phyloP scores from a whole-genome alignment of 1,284 basidiomycete species.

The Microbotryum violaceum region DNA sequence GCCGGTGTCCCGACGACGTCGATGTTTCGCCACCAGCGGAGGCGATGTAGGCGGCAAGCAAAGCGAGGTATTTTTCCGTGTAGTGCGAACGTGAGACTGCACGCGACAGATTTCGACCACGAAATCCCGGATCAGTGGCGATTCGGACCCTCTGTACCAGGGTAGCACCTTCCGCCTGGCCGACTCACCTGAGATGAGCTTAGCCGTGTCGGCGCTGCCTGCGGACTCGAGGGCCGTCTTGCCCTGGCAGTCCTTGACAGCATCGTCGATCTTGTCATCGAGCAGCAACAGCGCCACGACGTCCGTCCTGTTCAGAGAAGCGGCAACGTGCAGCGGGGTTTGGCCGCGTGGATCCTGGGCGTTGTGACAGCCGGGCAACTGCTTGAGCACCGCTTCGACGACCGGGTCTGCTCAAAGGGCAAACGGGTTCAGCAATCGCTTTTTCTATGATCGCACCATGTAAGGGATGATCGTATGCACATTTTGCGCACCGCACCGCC shows the following conservation, averaged over 20 bases:
- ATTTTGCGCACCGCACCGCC: conserved; percentile 34
- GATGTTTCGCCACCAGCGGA: conserved; percentile 12
- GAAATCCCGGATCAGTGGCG: not conserved
- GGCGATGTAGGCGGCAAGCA: conserved; percentile 47
- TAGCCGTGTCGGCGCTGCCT: conserved; percentile 54
- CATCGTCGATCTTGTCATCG: conserved; percentile 55
- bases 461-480: conserved; percentile 5
- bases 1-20: no score
- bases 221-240: conserved; percentile 66
- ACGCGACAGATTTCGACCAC: not conserved
- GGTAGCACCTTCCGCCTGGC: not conserved
- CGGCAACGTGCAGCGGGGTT: conserved; percentile 80
- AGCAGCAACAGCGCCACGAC: conserved; percentile 47
- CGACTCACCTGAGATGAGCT: conserved; percentile 62
- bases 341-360: conserved; percentile 48
- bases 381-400: conserved; percentile 33
- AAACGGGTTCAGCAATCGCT: not conserved
- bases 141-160: not conserved
- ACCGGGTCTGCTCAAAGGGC: conserved; percentile 31
- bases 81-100: conserved; percentile 72
- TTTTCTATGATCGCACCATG: no score
- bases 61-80: conserved; percentile 65
- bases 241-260: conserved; percentile 61
- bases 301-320: conserved; percentile 69
- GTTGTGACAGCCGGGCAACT: conserved; percentile 28